Base-by-base conservation (phyloP, 306 rosid species). In the Cicer chorassanicum region DNA sequence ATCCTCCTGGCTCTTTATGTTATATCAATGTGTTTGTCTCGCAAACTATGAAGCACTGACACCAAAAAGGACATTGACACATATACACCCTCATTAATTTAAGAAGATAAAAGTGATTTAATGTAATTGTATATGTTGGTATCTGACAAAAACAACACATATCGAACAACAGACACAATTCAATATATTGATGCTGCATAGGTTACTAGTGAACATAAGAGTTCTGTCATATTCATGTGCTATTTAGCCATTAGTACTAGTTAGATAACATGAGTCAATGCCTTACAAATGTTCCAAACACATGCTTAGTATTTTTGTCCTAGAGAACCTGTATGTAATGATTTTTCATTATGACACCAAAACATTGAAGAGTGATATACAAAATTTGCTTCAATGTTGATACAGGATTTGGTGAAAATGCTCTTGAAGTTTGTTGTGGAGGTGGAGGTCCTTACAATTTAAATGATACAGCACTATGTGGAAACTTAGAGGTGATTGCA, bases 371-470 rank as follows among this genome's bases (percentile, higher is more conserved):
- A 45, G 18, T 65, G 62, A 76, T 53, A n/a, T 1, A 29, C 34
- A 2, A 9, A 48, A 54, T 51, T 38, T 51, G 24, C 19, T 77
- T 67, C 38, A 18, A 55, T 67, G 41, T 46, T 6, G 45, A 50
- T 10, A 6, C 81, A 88, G 92, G 87, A 57, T 84, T 86, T 54
- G 72, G 40, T 42, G 56, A 48, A 72, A 62, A 75, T 71, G 43
- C 42, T 29, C 24, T 79, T 4, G 43, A 65, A 81, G 67, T 68
- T 48, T 86, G 92, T 63, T 88, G 88, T 57, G 87, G 88, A 70
- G 81, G 82, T 41, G 82, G 68, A 4, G 77, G 88, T 4, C 84
- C 78, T 2, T 84, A 84, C 78, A 80, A 86, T 59, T 84, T 4
- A 57, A 86, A 84, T 46, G 62, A 62, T 9, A 14, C 85, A 0